Conservation (phyloP, 2,329 filamentous ascomycete species). For the Alternaria angustiovoidea region DNA sequence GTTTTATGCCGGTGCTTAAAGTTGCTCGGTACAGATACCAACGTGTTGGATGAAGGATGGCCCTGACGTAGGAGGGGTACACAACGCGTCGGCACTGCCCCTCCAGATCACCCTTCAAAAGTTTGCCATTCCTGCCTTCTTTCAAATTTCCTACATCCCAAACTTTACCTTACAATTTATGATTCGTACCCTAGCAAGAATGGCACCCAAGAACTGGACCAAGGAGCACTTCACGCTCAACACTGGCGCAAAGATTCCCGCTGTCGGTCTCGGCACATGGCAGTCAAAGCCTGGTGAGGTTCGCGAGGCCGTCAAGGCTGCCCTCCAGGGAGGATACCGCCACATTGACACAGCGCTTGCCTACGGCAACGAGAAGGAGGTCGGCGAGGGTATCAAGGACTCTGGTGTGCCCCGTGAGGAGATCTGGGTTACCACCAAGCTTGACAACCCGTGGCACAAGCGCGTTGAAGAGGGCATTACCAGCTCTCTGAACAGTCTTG, state of each 20-base stretch:
- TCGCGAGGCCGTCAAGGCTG: conserved; percentile 73
- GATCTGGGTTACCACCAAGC: conserved; percentile 82
- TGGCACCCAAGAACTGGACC: conserved; percentile 46
- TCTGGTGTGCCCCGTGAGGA: conserved; percentile 70
- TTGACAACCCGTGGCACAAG: conserved; percentile 78
- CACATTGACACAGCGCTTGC: conserved; percentile 80
- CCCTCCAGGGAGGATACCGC: conserved; percentile 73
- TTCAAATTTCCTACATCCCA: conserved; percentile 11
- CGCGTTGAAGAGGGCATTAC: conserved; percentile 67
- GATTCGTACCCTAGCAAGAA: conserved; percentile 39
- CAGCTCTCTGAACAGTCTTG: conserved; percentile 68
- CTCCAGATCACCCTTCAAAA: conserved; percentile 15
- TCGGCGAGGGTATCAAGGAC: conserved; percentile 75
- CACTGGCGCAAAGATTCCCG: conserved; percentile 77
- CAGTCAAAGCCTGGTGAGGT: conserved; percentile 76
- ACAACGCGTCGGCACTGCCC: conserved; percentile 13
- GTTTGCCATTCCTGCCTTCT: conserved; percentile 6
- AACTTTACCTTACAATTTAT: conserved; percentile 23
- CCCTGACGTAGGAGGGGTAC: conserved; percentile 20
- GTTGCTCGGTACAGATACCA: conserved; percentile 4
- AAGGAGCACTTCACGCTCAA: conserved; percentile 49
- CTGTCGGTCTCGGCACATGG: conserved; percentile 81
- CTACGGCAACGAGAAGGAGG: conserved; percentile 80
- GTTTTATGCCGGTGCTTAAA: conserved; percentile 18
- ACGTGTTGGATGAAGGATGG: conserved; percentile 10